Base-by-base conservation (phyloP, 225 moss, liverwort and hornwort species). In the Physcomitrellopsis africana region DNA sequence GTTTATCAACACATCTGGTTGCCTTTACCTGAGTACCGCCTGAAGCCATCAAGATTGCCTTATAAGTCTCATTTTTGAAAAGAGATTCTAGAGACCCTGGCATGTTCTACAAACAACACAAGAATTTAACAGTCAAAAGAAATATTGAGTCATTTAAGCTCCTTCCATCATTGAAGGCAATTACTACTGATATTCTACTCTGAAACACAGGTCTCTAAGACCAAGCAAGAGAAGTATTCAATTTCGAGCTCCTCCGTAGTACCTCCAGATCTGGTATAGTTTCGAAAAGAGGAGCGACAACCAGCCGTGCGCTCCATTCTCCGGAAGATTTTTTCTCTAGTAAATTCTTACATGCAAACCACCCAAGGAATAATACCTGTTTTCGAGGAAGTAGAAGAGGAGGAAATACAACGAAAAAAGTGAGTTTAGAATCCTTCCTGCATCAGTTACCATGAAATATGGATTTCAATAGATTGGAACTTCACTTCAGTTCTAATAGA, bases 181-280 rank as follows among this genome's bases (percentile, higher is more conserved):
- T 48, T 63, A 61, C 46, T 16, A 29, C 42, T 53, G 49, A 22
- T 44, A 51, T 15, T 56, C 14, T 55, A 23, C 10, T 51, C 22
- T 63, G 23, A 20, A 51, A 57, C 63, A 72, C 44, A 48, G 41
- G 17, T 58, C 37, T 51, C 59, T 37, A 20, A 37, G 4, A 2
- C 32, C 32, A 37, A 37, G 32, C 32, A 37, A 37, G 4, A 37
- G 32, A 58, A 59, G 17, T 53, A 65, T 47, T 69, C 19, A 63
- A 22, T 29, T 76, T 47, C 29, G 24, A 23, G 57, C 18, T 65
- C 27, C 43, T 29, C 32, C 32, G 51, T 8, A 79, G 60, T 90
- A 97, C 97, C 97, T 97, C 94, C 87, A 97, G 75, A 82, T 97
- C 94, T 72, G 97, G 92, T 54, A 97, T 97, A 20, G 97, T 97